Evolutionary conservation across 2,329 filamentous ascomycete genomes (phyloP).

Genomic region (Penicillium sp.): DNA sequence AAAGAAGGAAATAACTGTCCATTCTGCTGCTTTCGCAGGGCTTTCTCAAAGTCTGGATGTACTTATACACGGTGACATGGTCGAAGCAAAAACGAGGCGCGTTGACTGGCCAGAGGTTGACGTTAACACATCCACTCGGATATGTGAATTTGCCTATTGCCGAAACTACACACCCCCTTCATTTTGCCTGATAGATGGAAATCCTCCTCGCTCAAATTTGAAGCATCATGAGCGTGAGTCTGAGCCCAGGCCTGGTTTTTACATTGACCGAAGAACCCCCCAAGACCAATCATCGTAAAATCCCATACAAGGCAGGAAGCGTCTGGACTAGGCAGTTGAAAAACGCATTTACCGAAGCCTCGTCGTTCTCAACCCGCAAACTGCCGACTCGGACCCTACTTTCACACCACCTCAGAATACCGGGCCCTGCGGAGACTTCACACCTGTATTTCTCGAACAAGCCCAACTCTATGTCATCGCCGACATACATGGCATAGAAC

Average conservation of each 20-base stretch:
- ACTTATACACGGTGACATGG: neutral
- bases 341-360: constrained; percentile 4
- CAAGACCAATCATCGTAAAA: neutral
- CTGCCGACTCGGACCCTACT: neutral
- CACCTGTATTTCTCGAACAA: constrained; percentile 41
- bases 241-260: neutral
- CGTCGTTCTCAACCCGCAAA: neutral
- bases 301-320: constrained; percentile 10
- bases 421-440: constrained; percentile 27
- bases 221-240: neutral
- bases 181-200: neutral
- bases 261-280: too few relatives aligned
- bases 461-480: constrained; percentile 43
- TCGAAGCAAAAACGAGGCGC: neutral
- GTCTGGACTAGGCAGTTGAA: constrained; percentile 10
- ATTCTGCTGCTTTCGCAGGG: neutral
- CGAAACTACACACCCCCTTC: neutral
- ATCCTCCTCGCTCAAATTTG: neutral
- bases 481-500: constrained; percentile 41
- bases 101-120: constrained; percentile 4
- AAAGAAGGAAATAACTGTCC: neutral
- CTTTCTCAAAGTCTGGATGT: neutral
- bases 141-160: constrained; percentile 1
- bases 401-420: constrained; percentile 17
- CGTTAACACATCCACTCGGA: neutral